These are phyloP conservation scores for Ceriops tagal DNA, from an alignment of 345 rosid genomes.

Conservation along the genomic window DNA sequence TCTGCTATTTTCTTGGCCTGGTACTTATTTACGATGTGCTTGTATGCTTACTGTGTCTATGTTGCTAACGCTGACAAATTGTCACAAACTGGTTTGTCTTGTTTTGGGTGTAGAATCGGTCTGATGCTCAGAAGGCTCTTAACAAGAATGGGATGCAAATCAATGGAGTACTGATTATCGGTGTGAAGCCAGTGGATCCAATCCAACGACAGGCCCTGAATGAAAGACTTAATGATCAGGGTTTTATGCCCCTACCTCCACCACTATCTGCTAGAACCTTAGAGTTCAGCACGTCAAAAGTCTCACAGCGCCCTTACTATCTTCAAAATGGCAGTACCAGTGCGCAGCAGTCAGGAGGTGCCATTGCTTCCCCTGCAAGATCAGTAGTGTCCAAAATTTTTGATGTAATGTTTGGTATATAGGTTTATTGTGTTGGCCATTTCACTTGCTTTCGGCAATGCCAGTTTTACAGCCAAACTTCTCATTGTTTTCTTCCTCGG, in stretches of 20 bases:
- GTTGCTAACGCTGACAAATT: slow-evolving; percentile 4
- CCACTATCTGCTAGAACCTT: slow-evolving; percentile 42
- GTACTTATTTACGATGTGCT: background rate
- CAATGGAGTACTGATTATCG: slow-evolving; percentile 71
- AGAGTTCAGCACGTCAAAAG: slow-evolving; percentile 34
- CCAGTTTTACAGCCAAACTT: background rate
- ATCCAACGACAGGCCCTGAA: slow-evolving; percentile 68
- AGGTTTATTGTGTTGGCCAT: slow-evolving; percentile 13
- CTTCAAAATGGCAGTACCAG: slow-evolving; percentile 60
- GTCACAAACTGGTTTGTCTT: background rate
- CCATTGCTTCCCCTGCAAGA: slow-evolving; percentile 81
- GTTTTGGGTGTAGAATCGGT: slow-evolving; percentile 53
- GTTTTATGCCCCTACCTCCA: slow-evolving; percentile 76
- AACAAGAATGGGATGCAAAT: slow-evolving; percentile 85
- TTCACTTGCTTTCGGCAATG: background rate
- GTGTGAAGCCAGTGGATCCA: slow-evolving; percentile 90
- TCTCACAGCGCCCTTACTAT: slow-evolving; percentile 51
- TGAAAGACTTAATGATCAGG: slow-evolving; percentile 69
- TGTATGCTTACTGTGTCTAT: background rate
- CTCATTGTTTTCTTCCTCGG: background rate
- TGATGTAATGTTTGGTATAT: slow-evolving; percentile 75
- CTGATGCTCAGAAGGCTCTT: slow-evolving; percentile 91
- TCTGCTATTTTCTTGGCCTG: background rate
- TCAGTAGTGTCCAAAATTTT: slow-evolving; percentile 73
- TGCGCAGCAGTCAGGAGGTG: slow-evolving; percentile 55